phyloP scores from a whole-genome alignment of 2,329 filamentous ascomycete genomes.

The Cryphonectria parasitica region DNA sequence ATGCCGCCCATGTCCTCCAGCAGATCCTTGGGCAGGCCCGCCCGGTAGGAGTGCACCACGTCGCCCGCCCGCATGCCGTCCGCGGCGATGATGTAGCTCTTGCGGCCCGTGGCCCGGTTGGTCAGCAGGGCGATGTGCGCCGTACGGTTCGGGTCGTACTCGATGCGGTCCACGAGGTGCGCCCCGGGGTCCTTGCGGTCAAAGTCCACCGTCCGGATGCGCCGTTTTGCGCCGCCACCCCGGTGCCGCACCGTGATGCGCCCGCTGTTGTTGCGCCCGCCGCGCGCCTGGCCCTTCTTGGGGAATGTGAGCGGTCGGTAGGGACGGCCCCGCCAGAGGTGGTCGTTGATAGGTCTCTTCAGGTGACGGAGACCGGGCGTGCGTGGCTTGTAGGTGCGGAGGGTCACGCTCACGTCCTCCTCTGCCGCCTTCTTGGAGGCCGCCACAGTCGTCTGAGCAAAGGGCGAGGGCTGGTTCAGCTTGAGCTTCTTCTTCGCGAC shows the following conservation, averaged over 20 bases:
- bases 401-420: constrained; percentile 46
- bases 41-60: constrained; percentile 86
- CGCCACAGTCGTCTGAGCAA: constrained; percentile 8
- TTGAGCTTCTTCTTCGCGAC: constrained; percentile 30
- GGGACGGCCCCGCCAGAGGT: constrained; percentile 92
- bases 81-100: constrained; percentile 93
- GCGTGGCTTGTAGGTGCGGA: constrained; percentile 90
- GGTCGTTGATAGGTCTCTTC: constrained; percentile 90
- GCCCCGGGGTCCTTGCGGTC: constrained; percentile 76
- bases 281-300: constrained; percentile 91
- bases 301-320: constrained; percentile 82
- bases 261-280: constrained; percentile 88
- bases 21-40: constrained; percentile 85
- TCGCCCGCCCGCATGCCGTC: constrained; percentile 94
- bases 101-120: constrained; percentile 70
- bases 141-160: constrained; percentile 92
- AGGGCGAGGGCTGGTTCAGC: constrained; percentile 28
- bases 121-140: constrained; percentile 90
- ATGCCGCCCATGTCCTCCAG: constrained; percentile 90
- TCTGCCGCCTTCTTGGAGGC: constrained; percentile 31
- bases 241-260: constrained; percentile 87
- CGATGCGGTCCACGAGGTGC: constrained; percentile 89
- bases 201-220: constrained; percentile 93
- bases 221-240: constrained; percentile 88
- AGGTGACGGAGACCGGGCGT: constrained; percentile 93